Evolutionary conservation across 2,329 filamentous ascomycete species (phyloP), one percentile per base, ranked within the genome.

Genomic region (Podosphaera xanthii): DNA sequence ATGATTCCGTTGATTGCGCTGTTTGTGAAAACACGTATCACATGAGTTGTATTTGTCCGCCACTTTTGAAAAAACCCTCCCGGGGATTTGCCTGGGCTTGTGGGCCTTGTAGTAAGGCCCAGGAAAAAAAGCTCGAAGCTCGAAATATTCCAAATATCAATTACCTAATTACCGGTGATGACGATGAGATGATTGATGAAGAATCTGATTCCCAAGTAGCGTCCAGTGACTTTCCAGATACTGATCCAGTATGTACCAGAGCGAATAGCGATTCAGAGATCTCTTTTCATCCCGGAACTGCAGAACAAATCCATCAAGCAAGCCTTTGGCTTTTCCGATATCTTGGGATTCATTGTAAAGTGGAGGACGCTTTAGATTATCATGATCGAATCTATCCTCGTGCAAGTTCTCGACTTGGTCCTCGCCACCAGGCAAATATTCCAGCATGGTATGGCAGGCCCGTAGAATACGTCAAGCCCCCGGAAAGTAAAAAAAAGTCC

Each of bases 51-150:
- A 92, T 98, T 60, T 84, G 86, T 62, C 92, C 92, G 48, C 88
- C 90, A 44, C 72, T 98, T 62, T 78, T 89, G 58, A 98, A 96
- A 72, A 98, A 98, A 72, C 92, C 92, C 30, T 95, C 91, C 54
- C 84, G 92, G 71, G 92, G 92, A 46, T 98, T 98, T 72, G 92
- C 89, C 3, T 98, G 92, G 92, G 91, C 92, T 36, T 98, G 92
- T 71, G 92, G 87, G 59, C 86, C 91, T 61, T 98, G 92, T 72
- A 96, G 89, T 71, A 84, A 91, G 67, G 90, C 88, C n/a, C 90
- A 95, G 69, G 92, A 97, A 71, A 83, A 87, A 65, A 94, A 87
- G 70, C 75, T 96, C 35, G 90, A 97, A 74, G 88, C 89, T 61
- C 83, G 89, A 60, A 84, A 94, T 68, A 94, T 89, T 0, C 87